A percentile compares a stretch with the other conserved stretches of the same genome.
These are phyloP conservation scores for Suillus paluster DNA, from an alignment of 768 basidiomycete species.

Conservation along the genomic window DNA sequence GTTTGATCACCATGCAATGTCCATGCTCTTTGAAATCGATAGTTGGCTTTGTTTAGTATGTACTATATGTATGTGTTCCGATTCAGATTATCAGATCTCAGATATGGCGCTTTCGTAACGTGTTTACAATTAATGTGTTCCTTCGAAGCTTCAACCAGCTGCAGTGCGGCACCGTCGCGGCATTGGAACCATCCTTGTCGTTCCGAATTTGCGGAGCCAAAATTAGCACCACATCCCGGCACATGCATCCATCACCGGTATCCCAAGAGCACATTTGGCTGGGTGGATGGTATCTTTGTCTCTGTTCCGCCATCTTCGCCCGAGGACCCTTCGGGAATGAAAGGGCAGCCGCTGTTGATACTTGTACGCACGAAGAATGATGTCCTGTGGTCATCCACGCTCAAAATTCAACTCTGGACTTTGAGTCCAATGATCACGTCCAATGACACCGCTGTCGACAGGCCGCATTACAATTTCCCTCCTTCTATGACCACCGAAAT, in stretches of 20 bases:
- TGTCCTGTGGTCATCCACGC: constrained; percentile 60
- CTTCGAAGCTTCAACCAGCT: too few relatives aligned
- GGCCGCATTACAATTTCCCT: constrained; percentile 47
- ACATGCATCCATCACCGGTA: constrained; percentile 38
- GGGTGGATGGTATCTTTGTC: constrained; percentile 65
- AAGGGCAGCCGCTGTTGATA: constrained; percentile 37
- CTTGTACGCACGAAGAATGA: constrained; percentile 62
- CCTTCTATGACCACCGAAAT: constrained; percentile 44
- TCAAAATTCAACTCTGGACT: constrained; percentile 56
- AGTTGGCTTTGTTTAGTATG: too few relatives aligned
- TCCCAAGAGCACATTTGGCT: constrained; percentile 61
- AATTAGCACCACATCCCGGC: constrained; percentile 31
- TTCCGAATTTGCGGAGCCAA: constrained; percentile 57
- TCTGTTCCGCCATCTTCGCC: constrained; percentile 18
- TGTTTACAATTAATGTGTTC: too few relatives aligned
- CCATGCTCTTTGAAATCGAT: too few relatives aligned
- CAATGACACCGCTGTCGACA: constrained; percentile 19
- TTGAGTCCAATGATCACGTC: constrained; percentile 39
- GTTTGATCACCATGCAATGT: too few relatives aligned
- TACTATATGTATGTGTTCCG: too few relatives aligned
- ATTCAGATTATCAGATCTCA: too few relatives aligned
- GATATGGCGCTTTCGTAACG: too few relatives aligned
- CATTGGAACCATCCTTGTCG: constrained; percentile 58
- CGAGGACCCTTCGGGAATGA: not conserved
- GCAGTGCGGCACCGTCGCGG: too few relatives aligned